Conservation (phyloP, 2,329 filamentous ascomycete genomes). For the Chalaropsis thielavioides region DNA sequence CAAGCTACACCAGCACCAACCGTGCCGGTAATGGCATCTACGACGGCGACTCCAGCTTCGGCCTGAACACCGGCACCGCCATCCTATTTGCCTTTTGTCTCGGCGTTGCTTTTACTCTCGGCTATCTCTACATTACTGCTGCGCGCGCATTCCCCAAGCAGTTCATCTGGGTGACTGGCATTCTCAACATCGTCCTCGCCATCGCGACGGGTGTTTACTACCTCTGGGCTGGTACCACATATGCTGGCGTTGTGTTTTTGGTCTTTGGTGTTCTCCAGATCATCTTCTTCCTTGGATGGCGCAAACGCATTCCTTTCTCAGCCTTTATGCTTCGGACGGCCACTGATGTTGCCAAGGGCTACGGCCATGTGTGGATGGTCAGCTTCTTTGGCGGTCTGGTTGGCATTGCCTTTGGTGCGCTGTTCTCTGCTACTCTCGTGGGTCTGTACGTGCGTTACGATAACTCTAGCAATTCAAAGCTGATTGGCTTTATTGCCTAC, state of each 20-base stretch:
- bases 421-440: slow-evolving; percentile 76
- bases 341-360: slow-evolving; percentile 70
- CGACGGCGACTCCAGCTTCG: slow-evolving; percentile 46
- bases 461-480: slow-evolving; percentile 47
- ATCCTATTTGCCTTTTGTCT: slow-evolving; percentile 71
- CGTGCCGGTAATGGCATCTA: slow-evolving; percentile 72
- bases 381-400: slow-evolving; percentile 69
- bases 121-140: slow-evolving; percentile 60
- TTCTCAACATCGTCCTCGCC: slow-evolving; percentile 71
- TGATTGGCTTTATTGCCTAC: slow-evolving; percentile 74
- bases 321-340: slow-evolving; percentile 77
- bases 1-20: slow-evolving; percentile 61
- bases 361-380: slow-evolving; percentile 75
- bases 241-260: slow-evolving; percentile 75
- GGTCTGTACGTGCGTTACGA: slow-evolving; percentile 75
- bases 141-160: slow-evolving; percentile 71
- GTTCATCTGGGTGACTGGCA: slow-evolving; percentile 85
- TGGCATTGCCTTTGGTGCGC: slow-evolving; percentile 63
- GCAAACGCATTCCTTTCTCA: slow-evolving; percentile 77
- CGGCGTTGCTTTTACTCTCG: slow-evolving; percentile 62
- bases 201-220: slow-evolving; percentile 82
- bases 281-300: slow-evolving; percentile 80
- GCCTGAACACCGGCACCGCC: slow-evolving; percentile 68
- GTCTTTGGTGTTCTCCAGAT: slow-evolving; percentile 68
- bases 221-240: slow-evolving; percentile 60